Conservation (phyloP, 495 filamentous ascomycete genomes). For the Trichoderma virens region DNA sequence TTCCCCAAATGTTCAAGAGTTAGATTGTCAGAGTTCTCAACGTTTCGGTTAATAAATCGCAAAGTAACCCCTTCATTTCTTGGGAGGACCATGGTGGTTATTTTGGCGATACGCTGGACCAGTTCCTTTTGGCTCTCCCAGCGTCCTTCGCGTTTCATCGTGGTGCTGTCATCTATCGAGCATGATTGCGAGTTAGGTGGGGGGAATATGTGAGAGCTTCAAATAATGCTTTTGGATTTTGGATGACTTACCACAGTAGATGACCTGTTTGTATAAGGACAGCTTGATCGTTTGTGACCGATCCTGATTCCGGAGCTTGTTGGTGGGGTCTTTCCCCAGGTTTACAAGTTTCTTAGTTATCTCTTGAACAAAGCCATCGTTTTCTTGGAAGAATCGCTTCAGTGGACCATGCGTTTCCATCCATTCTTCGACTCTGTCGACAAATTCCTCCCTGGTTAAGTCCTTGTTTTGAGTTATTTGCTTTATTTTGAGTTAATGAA, state of each 20-base stretch:
- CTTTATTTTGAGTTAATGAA: too few species aligned
- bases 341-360: too few species aligned
- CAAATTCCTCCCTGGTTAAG: too few species aligned
- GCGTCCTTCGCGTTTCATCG: slow-evolving; percentile 14
- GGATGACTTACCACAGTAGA: slow-evolving; percentile 17
- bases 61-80: slow-evolving; percentile 16
- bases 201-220: background rate
- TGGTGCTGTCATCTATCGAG: slow-evolving; percentile 14
- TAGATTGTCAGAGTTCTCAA: slow-evolving; percentile 2
- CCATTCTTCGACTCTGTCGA: too few species aligned
- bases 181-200: background rate
- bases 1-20: slow-evolving; percentile 6
- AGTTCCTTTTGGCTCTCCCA: slow-evolving; percentile 16
- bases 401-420: too few species aligned
- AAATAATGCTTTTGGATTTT: background rate
- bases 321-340: too few species aligned
- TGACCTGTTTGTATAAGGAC: slow-evolving; percentile 15
- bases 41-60: slow-evolving; percentile 16
- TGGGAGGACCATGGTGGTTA: slow-evolving; percentile 15
- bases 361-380: too few species aligned
- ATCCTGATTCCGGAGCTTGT: too few species aligned
- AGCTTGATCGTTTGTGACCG: too few species aligned
- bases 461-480: too few species aligned
- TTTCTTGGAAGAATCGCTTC: too few species aligned
- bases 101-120: slow-evolving; percentile 13